Conservation (phyloP, 2,329 filamentous ascomycete genomes). For the Nectriaceae sp. region DNA sequence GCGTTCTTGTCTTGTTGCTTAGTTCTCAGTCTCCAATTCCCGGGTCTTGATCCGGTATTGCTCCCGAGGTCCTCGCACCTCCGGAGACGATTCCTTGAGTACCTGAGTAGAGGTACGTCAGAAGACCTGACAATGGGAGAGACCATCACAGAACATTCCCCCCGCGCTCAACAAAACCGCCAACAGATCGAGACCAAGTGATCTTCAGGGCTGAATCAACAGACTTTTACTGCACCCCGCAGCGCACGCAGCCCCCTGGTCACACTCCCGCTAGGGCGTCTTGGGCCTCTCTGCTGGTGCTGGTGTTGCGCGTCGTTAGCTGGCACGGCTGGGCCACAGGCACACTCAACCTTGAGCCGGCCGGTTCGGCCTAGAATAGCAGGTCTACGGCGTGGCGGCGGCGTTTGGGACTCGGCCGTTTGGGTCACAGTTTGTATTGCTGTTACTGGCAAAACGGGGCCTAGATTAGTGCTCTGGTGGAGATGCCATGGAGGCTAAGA, state of each 20-base stretch:
- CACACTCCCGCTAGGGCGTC: no score
- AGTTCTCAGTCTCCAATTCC: neutral
- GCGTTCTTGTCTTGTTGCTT: constrained; percentile 6
- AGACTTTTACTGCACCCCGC: constrained; percentile 23
- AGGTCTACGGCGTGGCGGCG: neutral
- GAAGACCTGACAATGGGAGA: no score
- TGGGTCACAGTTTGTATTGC: no score
- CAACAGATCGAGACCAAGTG: no score
- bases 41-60: neutral
- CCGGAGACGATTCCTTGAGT: no score
- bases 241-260: constrained; percentile 13
- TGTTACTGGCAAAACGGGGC: no score
- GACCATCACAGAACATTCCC: no score
- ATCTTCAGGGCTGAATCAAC: constrained; percentile 8
- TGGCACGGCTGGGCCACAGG: neutral
- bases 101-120: no score
- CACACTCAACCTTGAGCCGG: neutral
- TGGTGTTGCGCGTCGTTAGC: neutral
- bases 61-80: no score
- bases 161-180: no score
- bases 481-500: no score
- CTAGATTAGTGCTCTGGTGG: no score
- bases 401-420: neutral
- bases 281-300: neutral
- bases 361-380: neutral